A percentile compares a stretch with the other conserved stretches of the same genome.
phyloP scores from a whole-genome alignment of 2,329 filamentous ascomycete genomes.

The Scorias spongiosa region DNA sequence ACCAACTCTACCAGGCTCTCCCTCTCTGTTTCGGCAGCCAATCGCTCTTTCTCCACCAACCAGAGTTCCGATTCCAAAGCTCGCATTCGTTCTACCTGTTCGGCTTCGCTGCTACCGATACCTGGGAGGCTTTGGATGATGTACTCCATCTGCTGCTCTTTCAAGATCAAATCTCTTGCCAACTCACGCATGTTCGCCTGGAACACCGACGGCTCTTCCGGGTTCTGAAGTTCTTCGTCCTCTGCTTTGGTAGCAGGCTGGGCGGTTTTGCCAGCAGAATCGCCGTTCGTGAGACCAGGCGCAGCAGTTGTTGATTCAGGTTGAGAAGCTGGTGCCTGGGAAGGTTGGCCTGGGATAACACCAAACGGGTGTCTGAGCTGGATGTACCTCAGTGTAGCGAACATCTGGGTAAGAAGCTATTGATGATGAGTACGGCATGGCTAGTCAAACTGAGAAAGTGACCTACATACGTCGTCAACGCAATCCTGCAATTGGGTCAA shows the following conservation, averaged over 20 bases:
- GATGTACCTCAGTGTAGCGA: conserved; percentile 30
- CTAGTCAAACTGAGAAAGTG: neutral
- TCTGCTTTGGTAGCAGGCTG: conserved; percentile 5
- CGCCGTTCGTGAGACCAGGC: conserved; percentile 9
- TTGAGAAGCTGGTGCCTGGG: conserved; percentile 14
- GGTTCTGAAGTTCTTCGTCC: conserved; percentile 20
- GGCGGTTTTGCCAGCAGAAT: conserved; percentile 1
- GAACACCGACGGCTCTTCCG: conserved; percentile 49
- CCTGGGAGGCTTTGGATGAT: conserved; percentile 63
- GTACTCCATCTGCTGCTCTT: conserved; percentile 70
- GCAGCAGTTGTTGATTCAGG: neutral
- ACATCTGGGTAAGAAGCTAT: conserved; percentile 35
- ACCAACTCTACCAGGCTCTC: conserved; percentile 28
- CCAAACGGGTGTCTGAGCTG: conserved; percentile 26
- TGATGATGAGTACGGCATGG: conserved; percentile 1
- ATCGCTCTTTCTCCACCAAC: conserved; percentile 26
- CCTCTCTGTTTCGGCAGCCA: conserved; percentile 26
- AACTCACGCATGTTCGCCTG: conserved; percentile 54
- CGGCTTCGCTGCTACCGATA: conserved; percentile 60
- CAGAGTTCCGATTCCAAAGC: conserved; percentile 29
- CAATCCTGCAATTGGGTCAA: conserved; percentile 76
- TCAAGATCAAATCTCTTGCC: conserved; percentile 59
- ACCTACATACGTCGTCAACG: conserved; percentile 52
- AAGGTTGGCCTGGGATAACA: conserved; percentile 28
- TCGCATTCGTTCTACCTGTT: conserved; percentile 49